These are phyloP conservation scores for Beauveria medogensis DNA, from an alignment of 2,329 filamentous ascomycete species.

Conservation along the genomic window DNA sequence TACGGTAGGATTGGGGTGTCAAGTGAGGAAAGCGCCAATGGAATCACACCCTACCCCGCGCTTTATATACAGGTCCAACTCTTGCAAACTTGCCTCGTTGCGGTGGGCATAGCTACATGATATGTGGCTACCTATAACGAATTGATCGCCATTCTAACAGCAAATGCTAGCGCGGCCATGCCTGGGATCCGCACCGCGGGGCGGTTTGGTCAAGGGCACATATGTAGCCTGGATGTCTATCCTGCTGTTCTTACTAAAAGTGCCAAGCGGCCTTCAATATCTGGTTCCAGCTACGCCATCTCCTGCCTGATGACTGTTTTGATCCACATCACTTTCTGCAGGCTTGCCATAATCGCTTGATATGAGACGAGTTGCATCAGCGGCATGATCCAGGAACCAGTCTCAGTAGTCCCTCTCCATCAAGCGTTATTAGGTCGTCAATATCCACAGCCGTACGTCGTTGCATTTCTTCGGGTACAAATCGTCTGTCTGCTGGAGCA, in stretches of 20 bases:
- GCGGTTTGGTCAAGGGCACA: not conserved
- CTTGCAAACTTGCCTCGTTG: not conserved
- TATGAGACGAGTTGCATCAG: conserved; percentile 10
- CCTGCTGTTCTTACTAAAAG: not conserved
- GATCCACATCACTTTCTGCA: conserved; percentile 13
- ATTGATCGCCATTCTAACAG: not conserved
- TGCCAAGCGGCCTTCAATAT: conserved; percentile 3
- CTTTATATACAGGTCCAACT: not conserved
- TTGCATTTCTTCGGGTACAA: conserved; percentile 7
- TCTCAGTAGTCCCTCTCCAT: conserved; percentile 1
- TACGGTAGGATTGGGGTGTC: not conserved
- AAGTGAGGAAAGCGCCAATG: not conserved
- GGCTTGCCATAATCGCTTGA: conserved; percentile 7
- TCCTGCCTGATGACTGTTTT: conserved; percentile 8
- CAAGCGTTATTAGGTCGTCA: conserved; percentile 13
- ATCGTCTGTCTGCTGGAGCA: not conserved
- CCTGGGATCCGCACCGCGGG: not conserved
- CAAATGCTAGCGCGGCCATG: not conserved
- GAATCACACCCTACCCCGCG: not conserved
- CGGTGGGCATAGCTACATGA: not conserved
- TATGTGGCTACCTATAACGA: not conserved
- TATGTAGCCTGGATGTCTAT: not conserved
- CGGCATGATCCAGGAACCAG: conserved; percentile 12
- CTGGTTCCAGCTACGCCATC: conserved; percentile 11
- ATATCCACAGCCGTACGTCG: conserved; percentile 13